phyloP scores from a whole-genome alignment of 345 rosid genomes.

The Ailanthus altissimus region DNA sequence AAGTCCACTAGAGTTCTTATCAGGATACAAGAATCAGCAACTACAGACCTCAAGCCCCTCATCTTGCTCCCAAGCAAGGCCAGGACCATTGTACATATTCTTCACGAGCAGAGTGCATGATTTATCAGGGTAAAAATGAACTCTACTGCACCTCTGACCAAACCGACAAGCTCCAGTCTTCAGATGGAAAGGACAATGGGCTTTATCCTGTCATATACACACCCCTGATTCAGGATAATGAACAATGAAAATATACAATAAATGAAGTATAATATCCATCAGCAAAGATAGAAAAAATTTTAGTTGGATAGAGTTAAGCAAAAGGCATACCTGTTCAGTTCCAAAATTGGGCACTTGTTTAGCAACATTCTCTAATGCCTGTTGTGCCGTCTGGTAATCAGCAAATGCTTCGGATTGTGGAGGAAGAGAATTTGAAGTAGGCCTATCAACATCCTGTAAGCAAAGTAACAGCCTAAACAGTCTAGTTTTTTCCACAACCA shows the following conservation, averaged over 20 bases:
- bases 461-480: constrained; percentile 10
- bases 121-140: constrained; percentile 87
- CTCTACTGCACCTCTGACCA: constrained; percentile 95
- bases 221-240: constrained; percentile 5
- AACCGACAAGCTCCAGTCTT: constrained; percentile 97
- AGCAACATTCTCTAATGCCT: constrained; percentile 70
- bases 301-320: neutral
- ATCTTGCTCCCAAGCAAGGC: constrained; percentile 95
- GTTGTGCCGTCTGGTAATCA: constrained; percentile 57
- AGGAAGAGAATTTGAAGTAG: constrained; percentile 92
- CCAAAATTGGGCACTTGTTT: constrained; percentile 92
- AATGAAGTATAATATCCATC: neutral
- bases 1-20: constrained; percentile 20
- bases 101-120: constrained; percentile 84
- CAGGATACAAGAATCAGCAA: constrained; percentile 88
- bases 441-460: constrained; percentile 68
- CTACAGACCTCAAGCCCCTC: constrained; percentile 99
- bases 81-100: constrained; percentile 96
- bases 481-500: constrained; percentile 6
- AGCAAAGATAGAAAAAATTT: neutral
- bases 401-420: constrained; percentile 66
- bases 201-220: constrained; percentile 69
- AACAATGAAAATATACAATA: neutral
- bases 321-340: constrained; percentile 71
- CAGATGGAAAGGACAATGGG: constrained; percentile 96